Evolutionary conservation across 2,329 filamentous ascomycete genomes (phyloP), one percentile per base, ranked within the genome.

Genomic region (Fusarium luffae): DNA sequence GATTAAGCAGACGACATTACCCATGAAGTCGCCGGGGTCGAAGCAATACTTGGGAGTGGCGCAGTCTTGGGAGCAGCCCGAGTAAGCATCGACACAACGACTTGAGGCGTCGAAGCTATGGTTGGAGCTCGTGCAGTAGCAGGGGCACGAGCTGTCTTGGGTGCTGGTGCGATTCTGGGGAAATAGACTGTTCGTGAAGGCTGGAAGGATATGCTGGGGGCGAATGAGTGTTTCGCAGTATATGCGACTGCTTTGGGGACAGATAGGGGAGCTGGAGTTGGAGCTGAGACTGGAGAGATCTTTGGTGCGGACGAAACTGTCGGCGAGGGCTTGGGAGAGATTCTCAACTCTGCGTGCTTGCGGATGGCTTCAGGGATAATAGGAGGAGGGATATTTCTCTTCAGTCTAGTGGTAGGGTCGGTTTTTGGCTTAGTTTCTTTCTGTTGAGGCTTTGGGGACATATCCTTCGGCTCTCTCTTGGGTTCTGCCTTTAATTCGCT

Each of bases 21-120:
- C 55, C 52, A 62, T 6, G 59, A 65, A 27, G 56, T 55, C n/a
- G 25, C 47, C 13, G 63, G 65, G 27, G 44, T 27, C 30, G 48
- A 62, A 21, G 58, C 63, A n/a, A 54, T 46, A n/a, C 46, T 54
- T 11, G 68, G 68, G 14, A 63, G 14, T 3, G 68, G 61, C 2
- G 54, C 69, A 54, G 66, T 44, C 41, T 60, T 59, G 13, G 69
- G 69, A 1, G 59, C 32, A 10, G 56, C 43, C 42, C 46, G 65
- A 16, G 32, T 34, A 4, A 66, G 48, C 56, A 58, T 68, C 4
- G 59, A 62, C 28, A 55, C 55, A 37, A 69, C 66, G 8, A 69
- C 44, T n/a, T 59, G 47, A 11, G 69, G 65, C 14, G 37, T 58
- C 3, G 42, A 47, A 3, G 51, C 69, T 13, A 71, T 69, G 18